Base-by-base conservation (phyloP, 257 asterid species). In the Paulownia fortunei region DNA sequence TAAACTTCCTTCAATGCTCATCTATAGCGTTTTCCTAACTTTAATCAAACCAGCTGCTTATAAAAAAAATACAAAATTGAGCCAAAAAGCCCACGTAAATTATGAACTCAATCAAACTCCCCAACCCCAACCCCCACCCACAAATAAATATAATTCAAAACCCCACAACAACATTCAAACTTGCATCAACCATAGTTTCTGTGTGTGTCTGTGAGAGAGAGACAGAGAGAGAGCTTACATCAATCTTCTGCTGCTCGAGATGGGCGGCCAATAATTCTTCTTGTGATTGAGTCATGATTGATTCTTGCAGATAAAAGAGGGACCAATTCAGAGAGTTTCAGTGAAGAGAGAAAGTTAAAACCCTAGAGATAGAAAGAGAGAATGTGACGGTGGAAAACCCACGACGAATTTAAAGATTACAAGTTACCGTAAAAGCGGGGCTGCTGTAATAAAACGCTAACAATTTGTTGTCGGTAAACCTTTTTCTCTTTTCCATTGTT, bases 241-340 rank as follows among this genome's bases (percentile, higher is more conserved):
- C 81, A 71, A 87, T 78, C 75, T 85, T 87, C 69, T 87, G 88
- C 15, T 84, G 92, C 76, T 88, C 91, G 42, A 88, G 88, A 56
- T 81, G 89, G 10, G 80, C 64, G 69, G 93, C 93, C 54, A 89
- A 72, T 55, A 89, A 72, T 15, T 89, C 91, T 81, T 89, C 89
- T 76, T 73, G 88, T 3, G 91, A 54, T 73, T 85, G 91, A 76
- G 91, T 85, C 86, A 86, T 84, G 81, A 60, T 72, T 77, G 81
- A 54, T 74, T 47, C 37, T 66, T 64, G 70, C 61, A 52, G 44
- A 37, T 6, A 64, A 79, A 34, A 19, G 74, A 74, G 52, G 56
- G 51, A 60, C n/a, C 18, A 51, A 30, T 9, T 41, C 37, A 42
- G 74, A 19, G 72, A 24, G 51, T 3, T 26, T 6, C 8, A 39